Base-by-base conservation (phyloP, 2,329 filamentous ascomycete species). In the Raffaelea arxii region DNA sequence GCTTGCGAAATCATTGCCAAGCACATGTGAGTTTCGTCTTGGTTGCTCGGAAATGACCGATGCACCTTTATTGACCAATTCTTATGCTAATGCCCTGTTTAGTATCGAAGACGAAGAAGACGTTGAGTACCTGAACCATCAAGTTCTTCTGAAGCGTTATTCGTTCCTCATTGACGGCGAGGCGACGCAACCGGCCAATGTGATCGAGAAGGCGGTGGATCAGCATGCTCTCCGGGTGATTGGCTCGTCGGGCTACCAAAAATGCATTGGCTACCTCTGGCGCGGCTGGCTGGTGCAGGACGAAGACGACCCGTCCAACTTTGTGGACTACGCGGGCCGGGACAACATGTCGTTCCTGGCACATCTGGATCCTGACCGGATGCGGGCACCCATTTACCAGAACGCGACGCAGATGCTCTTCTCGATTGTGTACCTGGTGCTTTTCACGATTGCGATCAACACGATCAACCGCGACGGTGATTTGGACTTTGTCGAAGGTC, bases 241-340 rank as follows among this genome's bases (percentile, higher is more conserved):
- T 51, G 88, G 88, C 3, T 91, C 86, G 1, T 89, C 87, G 0
- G 91, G 92, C 23, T 98, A 97, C 63, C 92, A 97, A 55, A 95
- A 94, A 67, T 97, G 91, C 60, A 88, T 97, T 58, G 79, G 75
- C 51, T 88, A 94, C 59, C 80, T 98, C 9, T 98, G 92, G 92
- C 80, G 81, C 51, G 92, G 92, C 21, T 98, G 92, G 92, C 72
- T 97, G 9, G 82, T 95, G n/a, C 92, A 98, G 62, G 88, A 96
- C 54, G 89, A 96, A 56, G 75, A 90, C 43, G 90, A 97, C 56
- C 85, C 91, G 0, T 80, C 82, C n/a, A 81, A 80, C 44, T 98
- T 98, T 60, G 76, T 96, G 46, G 83, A 90, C 59, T 98, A 94
- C 70, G 79, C 82, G 55, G 74, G 87, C 49, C 88, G 88, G 61